Evolutionary conservation across 192 early-diverging fungal species (phyloP).

Genomic region (Phlyctochytrium planicorne): DNA sequence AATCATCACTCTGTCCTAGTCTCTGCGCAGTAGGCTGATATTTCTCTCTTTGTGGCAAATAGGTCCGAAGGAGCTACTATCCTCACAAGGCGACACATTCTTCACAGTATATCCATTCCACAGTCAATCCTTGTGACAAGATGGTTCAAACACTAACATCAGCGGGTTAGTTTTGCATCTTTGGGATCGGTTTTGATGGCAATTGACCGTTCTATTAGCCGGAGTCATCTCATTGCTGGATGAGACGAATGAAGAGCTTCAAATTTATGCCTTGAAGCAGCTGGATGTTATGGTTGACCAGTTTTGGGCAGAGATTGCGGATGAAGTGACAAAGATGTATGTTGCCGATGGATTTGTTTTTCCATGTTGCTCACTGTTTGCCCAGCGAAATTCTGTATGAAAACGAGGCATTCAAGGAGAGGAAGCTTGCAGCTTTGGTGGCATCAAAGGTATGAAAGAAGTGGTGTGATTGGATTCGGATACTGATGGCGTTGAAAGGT

Average conservation of each 20-base stretch:
- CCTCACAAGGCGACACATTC: too few relatives aligned
- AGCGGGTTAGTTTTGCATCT: too few relatives aligned
- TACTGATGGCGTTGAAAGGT: too few relatives aligned
- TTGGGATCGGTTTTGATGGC: too few relatives aligned
- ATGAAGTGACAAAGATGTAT: constrained; percentile 87
- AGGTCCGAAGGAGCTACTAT: too few relatives aligned
- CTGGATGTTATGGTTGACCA: constrained; percentile 85
- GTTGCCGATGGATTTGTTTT: constrained; percentile 13
- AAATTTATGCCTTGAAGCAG: constrained; percentile 90
- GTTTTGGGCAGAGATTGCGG: constrained; percentile 99
- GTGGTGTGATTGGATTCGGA: neutral
- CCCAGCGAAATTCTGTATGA: constrained; percentile 93
- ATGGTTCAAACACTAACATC: too few relatives aligned
- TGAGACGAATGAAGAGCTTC: constrained; percentile 86
- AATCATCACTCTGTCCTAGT: too few relatives aligned
- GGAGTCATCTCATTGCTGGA: constrained; percentile 93
- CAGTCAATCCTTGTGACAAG: too few relatives aligned
- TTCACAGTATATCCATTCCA: too few relatives aligned
- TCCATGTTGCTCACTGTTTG: constrained; percentile 11
- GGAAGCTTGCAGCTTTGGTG: constrained; percentile 89
- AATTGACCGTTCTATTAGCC: too few relatives aligned
- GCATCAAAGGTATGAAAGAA: constrained; percentile 79
- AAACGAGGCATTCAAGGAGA: constrained; percentile 79
- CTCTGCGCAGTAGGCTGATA: too few relatives aligned
- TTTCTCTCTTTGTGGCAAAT: too few relatives aligned